These are phyloP conservation scores for Mariannaea elegans DNA, from an alignment of 2,329 filamentous ascomycete species.

Conservation along the genomic window DNA sequence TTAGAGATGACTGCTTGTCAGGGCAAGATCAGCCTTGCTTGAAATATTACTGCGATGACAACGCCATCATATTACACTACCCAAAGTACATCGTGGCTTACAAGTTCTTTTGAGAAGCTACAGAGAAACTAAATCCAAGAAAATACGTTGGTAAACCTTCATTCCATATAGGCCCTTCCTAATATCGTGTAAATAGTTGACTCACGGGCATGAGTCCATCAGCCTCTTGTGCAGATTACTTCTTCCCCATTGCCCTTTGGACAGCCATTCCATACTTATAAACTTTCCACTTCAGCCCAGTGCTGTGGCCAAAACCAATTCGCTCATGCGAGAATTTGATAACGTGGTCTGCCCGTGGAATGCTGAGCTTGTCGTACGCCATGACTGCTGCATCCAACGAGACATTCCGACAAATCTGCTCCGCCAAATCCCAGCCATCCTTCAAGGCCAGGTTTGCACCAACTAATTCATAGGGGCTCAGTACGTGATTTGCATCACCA, in stretches of 20 bases:
- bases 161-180: too few species aligned
- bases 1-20: background rate
- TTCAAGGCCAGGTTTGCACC: background rate
- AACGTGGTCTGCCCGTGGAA: background rate
- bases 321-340: background rate
- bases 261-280: background rate
- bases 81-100: too few species aligned
- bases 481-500: background rate
- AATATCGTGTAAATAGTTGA: too few species aligned
- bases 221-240: background rate
- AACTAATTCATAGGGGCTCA: background rate
- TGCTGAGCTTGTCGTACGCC: background rate
- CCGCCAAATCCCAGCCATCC: background rate
- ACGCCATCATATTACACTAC: too few species aligned
- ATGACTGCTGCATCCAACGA: background rate
- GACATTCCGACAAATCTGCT: background rate
- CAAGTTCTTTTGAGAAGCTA: too few species aligned
- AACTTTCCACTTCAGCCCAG: background rate
- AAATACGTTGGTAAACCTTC: too few species aligned
- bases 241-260: background rate
- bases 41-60: background rate
- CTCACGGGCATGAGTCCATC: too few species aligned
- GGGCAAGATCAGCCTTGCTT: conserved; percentile 7
- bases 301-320: background rate
- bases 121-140: too few species aligned